These are phyloP conservation scores for Macrolepiota fuliginosa DNA, from an alignment of 768 basidiomycete genomes.

Conservation along the genomic window DNA sequence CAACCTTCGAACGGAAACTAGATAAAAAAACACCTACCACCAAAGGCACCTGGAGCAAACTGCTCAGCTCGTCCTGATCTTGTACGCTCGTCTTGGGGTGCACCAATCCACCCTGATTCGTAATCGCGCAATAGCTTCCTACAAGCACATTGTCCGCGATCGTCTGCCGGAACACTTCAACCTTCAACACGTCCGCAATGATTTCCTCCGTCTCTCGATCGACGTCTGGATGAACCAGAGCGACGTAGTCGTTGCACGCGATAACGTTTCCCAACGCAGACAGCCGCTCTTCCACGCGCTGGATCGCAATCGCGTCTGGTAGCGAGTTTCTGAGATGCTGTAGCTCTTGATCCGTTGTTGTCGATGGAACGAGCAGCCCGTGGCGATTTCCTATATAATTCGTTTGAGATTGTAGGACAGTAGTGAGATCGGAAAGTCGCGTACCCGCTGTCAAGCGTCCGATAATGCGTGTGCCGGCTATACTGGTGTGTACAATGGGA, in stretches of 20 bases:
- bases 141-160: slow-evolving; percentile 96
- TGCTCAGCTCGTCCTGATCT: slow-evolving; percentile 96
- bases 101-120: slow-evolving; percentile 96
- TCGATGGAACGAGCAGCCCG: slow-evolving; percentile 92
- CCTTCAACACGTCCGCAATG: slow-evolving; percentile 98
- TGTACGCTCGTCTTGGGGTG: slow-evolving; percentile 97
- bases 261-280: slow-evolving; percentile 98
- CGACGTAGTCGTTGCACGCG: slow-evolving; percentile 98
- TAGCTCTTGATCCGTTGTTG: slow-evolving; percentile 96
- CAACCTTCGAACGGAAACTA: neutral
- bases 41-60: slow-evolving; percentile 88
- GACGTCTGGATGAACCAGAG: slow-evolving; percentile 96
- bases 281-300: slow-evolving; percentile 94
- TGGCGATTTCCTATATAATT: slow-evolving; percentile 81
- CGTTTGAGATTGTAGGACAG: neutral
- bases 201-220: slow-evolving; percentile 99
- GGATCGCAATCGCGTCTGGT: slow-evolving; percentile 90
- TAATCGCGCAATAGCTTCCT: slow-evolving; percentile 92
- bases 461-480: slow-evolving; percentile 91
- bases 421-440: slow-evolving; percentile 15
- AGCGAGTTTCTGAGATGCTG: slow-evolving; percentile 96
- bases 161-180: slow-evolving; percentile 98
- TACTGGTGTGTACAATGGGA: slow-evolving; percentile 94
- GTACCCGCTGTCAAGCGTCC: slow-evolving; percentile 90
- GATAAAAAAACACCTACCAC: slow-evolving; percentile 64